Evolutionary conservation across 129 eudicot species (phyloP), one percentile per base, ranked within the genome.

Genomic region (Apium graveolens): DNA sequence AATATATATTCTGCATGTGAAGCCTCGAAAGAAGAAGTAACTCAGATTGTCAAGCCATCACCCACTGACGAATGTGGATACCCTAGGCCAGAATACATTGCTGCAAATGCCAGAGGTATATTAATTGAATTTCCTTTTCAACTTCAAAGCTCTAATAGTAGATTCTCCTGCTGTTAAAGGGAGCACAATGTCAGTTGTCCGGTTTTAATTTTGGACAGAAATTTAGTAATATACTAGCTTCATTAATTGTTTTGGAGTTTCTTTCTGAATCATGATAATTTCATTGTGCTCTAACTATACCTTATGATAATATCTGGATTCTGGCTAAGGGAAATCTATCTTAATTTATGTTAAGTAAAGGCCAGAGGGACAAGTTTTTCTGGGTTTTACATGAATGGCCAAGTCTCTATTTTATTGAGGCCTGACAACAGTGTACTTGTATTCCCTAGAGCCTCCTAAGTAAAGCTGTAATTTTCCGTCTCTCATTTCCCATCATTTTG

Each of bases 21-120:
- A 83, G 92, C 83, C 62, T 91, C 96, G 35, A 94, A 88, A 78
- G 97, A 91, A 77, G 98, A 91, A 86, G 92, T 94, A 57, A 86
- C 92, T 75, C 97, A 91, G 79, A 87, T 83, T 43, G 89, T 82
- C 82, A 94, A 88, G 78, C 83, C 86, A 32, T 86, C 84, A 51
- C 90, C 90, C 26, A 80, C 86, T 65, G 92, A 83, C 84, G 96
- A 90, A 79, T 83, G 87, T 81, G 97, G 86, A 72, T 89, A 83
- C 76, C 87, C 79, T 35, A 86, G 85, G 78, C 81, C 87, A 34
- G 88, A 83, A 70, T 86, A 84, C 81, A 65, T 84, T 65, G 84
- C 70, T 80, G 87, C 88, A 71, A 84, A 86, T 81, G 97, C 82
- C 55, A 80, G 82, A 77, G 98, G 97, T 89, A 77, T 37, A 27